Evolutionary conservation across 1,284 basidiomycete genomes (phyloP).

Genomic region (Ceratobasidium sp.): DNA sequence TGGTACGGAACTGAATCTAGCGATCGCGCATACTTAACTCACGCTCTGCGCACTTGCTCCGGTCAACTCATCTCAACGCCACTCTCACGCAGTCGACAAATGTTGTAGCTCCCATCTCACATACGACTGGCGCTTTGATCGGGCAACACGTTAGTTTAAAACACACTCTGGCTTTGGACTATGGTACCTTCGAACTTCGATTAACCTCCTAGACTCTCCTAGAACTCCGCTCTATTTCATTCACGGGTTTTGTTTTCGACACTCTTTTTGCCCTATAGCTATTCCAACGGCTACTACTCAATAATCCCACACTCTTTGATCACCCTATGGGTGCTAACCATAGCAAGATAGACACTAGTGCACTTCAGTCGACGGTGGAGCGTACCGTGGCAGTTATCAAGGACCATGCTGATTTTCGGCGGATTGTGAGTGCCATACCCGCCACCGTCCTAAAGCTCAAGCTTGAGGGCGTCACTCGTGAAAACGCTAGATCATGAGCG

Average conservation of each 20-base stretch:
- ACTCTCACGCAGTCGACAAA: constrained; percentile 22
- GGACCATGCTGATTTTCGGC: constrained; percentile 28
- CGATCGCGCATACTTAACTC: constrained; percentile 15
- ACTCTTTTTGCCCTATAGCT: constrained; percentile 14
- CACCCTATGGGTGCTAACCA: constrained; percentile 33
- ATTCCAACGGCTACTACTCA: not conserved
- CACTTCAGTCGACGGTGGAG: constrained; percentile 37
- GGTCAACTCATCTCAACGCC: constrained; percentile 36
- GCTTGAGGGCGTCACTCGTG: not conserved
- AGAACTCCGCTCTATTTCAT: constrained; percentile 15
- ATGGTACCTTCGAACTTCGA: constrained; percentile 29
- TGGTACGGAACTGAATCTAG: constrained; percentile 5
- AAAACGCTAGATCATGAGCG: constrained; percentile 26
- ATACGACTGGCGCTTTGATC: constrained; percentile 19
- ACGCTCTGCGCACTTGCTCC: constrained; percentile 14
- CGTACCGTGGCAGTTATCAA: constrained; percentile 36
- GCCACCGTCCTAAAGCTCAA: not conserved
- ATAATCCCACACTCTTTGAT: constrained; percentile 23
- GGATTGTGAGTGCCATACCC: constrained; percentile 12
- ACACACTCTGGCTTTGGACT: constrained; percentile 1
- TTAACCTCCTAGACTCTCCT: constrained; percentile 3
- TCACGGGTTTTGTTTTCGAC: constrained; percentile 16
- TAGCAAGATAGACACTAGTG: constrained; percentile 36
- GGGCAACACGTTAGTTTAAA: constrained; percentile 27
- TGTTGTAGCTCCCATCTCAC: constrained; percentile 31